Percentiles rank a stretch among this genome's conserved stretches.
phyloP scores from a whole-genome alignment of 2,329 filamentous ascomycete species.

The Paecilomyces sp. region DNA sequence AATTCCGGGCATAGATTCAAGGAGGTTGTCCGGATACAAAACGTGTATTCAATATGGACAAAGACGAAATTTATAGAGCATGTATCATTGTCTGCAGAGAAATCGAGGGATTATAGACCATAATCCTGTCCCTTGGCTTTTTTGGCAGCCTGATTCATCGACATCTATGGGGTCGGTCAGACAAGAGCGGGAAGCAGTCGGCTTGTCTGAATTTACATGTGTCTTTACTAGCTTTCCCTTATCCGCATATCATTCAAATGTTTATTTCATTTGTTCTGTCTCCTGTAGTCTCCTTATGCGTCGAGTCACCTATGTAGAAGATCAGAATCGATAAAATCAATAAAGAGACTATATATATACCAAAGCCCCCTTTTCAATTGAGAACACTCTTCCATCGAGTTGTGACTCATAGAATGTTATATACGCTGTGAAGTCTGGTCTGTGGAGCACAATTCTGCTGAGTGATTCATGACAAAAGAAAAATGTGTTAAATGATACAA shows the following conservation, averaged over 20 bases:
- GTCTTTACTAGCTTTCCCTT: neutral
- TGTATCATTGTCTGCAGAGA: neutral
- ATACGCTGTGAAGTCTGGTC: neutral
- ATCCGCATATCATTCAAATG: neutral
- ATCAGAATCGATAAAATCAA: neutral
- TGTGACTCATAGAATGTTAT: too few species aligned
- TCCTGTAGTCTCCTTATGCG: neutral
- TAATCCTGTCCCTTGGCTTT: neutral
- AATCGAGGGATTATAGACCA: neutral
- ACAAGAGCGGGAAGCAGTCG: neutral
- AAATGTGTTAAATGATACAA: neutral
- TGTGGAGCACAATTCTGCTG: neutral
- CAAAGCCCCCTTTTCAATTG: neutral
- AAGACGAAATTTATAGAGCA: neutral
- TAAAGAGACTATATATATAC: neutral
- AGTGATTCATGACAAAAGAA: neutral
- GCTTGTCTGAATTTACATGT: neutral
- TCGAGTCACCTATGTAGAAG: neutral
- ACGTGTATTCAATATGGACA: neutral
- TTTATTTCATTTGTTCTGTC: neutral
- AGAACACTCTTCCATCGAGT: neutral
- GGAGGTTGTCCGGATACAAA: neutral
- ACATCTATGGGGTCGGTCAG: neutral
- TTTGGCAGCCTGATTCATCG: neutral
- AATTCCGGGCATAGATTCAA: neutral